phyloP scores from a whole-genome alignment of 345 rosid genomes.

The Ailanthus altissimus region DNA sequence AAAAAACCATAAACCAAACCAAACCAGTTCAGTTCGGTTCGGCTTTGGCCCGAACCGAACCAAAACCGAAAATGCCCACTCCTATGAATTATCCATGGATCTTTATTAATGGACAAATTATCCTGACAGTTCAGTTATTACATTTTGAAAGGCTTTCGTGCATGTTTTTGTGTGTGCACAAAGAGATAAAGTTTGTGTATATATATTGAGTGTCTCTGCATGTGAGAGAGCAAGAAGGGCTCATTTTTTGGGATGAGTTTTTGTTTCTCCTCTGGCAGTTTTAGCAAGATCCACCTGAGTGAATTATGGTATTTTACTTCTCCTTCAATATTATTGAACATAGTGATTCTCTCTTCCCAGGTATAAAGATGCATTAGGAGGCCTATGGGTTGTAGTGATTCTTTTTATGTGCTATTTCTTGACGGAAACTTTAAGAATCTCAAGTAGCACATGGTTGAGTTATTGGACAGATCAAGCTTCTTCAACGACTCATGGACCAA shows the following conservation, averaged over 20 bases:
- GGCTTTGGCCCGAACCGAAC: too few relatives aligned
- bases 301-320: neutral
- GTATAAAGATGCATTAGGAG: slow-evolving; percentile 97
- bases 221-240: neutral
- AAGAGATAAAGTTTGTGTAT: neutral
- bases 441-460: slow-evolving; percentile 97
- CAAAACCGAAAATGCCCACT: too few relatives aligned
- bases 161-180: neutral
- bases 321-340: neutral
- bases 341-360: slow-evolving; percentile 39
- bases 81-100: neutral
- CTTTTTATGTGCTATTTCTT: slow-evolving; percentile 74
- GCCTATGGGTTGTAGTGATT: slow-evolving; percentile 82
- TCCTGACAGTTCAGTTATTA: neutral
- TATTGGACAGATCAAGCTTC: slow-evolving; percentile 84
- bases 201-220: neutral
- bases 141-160: neutral
- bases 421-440: slow-evolving; percentile 84
- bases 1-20: too few relatives aligned
- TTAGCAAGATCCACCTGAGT: neutral
- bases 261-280: neutral
- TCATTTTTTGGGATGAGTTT: neutral
- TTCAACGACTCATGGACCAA: slow-evolving; percentile 51
- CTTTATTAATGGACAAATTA: neutral
- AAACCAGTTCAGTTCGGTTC: too few relatives aligned